Evolutionary conservation across 2,329 filamentous ascomycete species (phyloP), one percentile per base, ranked within the genome.

Genomic region (Penicillium polonicum): DNA sequence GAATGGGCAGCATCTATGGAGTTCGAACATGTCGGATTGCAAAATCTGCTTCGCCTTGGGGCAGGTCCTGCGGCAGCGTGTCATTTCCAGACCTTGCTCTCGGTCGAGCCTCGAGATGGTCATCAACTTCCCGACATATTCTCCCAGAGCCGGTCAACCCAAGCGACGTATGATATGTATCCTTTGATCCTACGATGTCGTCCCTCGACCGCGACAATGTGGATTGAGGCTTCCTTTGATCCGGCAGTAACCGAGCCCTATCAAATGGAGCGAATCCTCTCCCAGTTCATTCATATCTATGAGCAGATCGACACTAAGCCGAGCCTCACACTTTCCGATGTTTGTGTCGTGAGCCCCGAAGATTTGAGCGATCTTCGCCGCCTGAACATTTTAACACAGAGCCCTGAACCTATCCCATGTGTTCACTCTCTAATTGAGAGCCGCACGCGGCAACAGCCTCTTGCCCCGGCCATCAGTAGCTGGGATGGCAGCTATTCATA

Each of bases 81-180:
- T 59, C 51, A 55, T 17, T 65, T 65, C 27, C 63, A 62, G 19
- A 65, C 63, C 2, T 21, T 65, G 29, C 27, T 63, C 5, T 43
- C 62, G 3, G 62, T 65, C 5, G 60, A 65, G 31, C 62, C 62
- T 5, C 31, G 56, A 3, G 52, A 56, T 23, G 54, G 31, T 29
- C 57, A 61, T 31, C 19, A 49, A 9, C 7, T 51, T 17, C 60
- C 58, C 8, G 23, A 15, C 3, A 6, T 62, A 5, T 64, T 64
- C 25, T 38, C 39, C 2, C 44, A 57, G n/a, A 35, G 41, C 23
- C 42, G 39, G 13, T 44, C 57, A 5, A 27, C 45, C 2, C 59
- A 61, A 42, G 13, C 12, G 21, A 49, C 33, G 3, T 57, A 60
- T 12, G 57, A 64, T 41, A 39, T 58, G 6, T 64, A 62, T 21